These are phyloP conservation scores for Polytrichum formosum DNA, from an alignment of 225 moss, liverwort and hornwort genomes.

Conservation along the genomic window DNA sequence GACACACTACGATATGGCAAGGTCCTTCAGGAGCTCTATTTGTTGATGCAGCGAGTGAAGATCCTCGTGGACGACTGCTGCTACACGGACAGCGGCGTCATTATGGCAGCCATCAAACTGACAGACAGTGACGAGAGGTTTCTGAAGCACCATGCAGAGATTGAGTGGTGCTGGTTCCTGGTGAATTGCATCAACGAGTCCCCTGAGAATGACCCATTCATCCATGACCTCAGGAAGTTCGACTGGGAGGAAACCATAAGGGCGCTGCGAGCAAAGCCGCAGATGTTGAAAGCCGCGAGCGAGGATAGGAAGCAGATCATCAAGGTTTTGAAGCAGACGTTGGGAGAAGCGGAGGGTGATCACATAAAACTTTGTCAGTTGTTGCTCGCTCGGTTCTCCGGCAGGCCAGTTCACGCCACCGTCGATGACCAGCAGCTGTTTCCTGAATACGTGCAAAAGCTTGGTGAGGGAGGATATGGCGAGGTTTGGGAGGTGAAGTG, in stretches of 20 bases:
- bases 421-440: not conserved
- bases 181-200: not conserved
- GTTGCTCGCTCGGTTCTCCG: not conserved
- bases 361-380: not conserved
- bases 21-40: not conserved
- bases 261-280: not conserved
- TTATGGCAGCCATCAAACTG: conserved; percentile 7
- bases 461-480: not conserved
- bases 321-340: not conserved
- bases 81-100: not conserved
- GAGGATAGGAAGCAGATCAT: not conserved
- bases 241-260: not conserved
- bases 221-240: not conserved
- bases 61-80: conserved; percentile 2
- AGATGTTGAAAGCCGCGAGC: not conserved
- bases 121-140: conserved; percentile 1
- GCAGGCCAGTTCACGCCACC: not conserved
- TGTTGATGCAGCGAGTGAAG: not conserved
- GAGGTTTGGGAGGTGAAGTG: conserved; percentile 1
- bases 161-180: conserved; percentile 5
- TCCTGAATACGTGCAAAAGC: not conserved
- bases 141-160: conserved; percentile 4
- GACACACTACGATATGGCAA: not conserved
- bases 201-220: not conserved
- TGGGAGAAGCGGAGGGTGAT: not conserved